A percentile compares a stretch with the other conserved stretches of the same genome.
phyloP scores from a whole-genome alignment of 805 yeast genomes.

The Kuraishia floccosa region DNA sequence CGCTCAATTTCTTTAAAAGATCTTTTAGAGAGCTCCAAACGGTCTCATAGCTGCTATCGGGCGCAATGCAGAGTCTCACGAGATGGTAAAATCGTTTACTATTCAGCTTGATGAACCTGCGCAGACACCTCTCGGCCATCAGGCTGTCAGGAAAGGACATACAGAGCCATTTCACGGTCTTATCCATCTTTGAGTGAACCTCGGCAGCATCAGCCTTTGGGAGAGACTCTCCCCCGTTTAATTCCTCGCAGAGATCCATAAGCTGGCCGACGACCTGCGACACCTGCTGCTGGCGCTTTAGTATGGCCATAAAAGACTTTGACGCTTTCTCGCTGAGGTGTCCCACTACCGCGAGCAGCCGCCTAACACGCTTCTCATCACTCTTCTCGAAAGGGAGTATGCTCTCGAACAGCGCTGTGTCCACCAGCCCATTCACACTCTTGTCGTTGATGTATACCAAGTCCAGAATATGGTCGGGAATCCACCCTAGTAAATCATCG shows the following conservation, averaged over 20 bases:
- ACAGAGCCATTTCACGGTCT: constrained; percentile 51
- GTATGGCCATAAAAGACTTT: constrained; percentile 57
- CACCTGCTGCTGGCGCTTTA: constrained; percentile 54
- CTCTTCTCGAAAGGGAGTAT: constrained; percentile 45
- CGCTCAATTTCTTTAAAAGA: constrained; percentile 41
- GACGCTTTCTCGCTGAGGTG: constrained; percentile 45
- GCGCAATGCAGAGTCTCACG: constrained; percentile 38
- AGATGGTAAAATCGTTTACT: constrained; percentile 51
- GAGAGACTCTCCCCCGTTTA: constrained; percentile 18
- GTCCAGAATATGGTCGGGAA: constrained; percentile 58
- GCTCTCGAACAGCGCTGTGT: constrained; percentile 44
- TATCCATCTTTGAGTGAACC: constrained; percentile 28
- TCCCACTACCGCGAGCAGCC: constrained; percentile 38
- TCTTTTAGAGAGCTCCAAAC: constrained; percentile 56
- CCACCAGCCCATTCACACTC: constrained; percentile 55
- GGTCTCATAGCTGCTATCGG: constrained; percentile 48
- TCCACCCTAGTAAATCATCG: constrained; percentile 26
- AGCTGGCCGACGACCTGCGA: constrained; percentile 38
- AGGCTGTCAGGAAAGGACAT: constrained; percentile 41
- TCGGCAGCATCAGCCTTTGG: constrained; percentile 10
- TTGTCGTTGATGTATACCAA: constrained; percentile 66
- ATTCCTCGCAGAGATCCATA: constrained; percentile 35
- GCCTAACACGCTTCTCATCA: constrained; percentile 32
- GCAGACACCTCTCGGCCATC: constrained; percentile 37
- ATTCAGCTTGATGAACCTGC: constrained; percentile 38